Evolutionary conservation across 78 protist species (phyloP), one percentile per base, ranked within the genome.

Genomic region (Cyanophora paradoxa): DNA sequence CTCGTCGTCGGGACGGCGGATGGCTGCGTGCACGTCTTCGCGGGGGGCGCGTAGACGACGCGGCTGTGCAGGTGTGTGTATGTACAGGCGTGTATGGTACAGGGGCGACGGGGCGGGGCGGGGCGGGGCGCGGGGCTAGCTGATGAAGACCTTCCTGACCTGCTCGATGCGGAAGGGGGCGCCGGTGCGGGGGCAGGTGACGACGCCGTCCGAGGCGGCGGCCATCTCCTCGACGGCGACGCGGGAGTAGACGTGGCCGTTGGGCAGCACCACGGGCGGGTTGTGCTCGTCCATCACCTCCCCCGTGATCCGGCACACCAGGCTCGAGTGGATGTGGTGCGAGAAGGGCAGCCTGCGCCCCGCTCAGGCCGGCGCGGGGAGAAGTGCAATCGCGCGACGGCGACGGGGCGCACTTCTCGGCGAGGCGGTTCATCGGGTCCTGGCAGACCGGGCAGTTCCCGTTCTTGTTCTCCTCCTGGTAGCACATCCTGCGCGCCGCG

Each of bases 261-360:
- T 82, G 44, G 94, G 94, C 76, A 85, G 50, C 20, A 77, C 87
- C 84, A 86, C 52, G 16, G 94, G 91, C 57, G 83, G 86, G 57
- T 90, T 90, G 67, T 73, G 54, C 28, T 79, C 89, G 48, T 79
- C 75, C 89, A 90, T 90, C 1, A 75, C 31, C 63, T 74, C 77
- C 50, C 89, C 87, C n/a, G 88, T 50, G 16, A 86, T 76, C 37
- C 87, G 77, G 76, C 94, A 90, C 33, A 84, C 81, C 10, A 90
- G 48, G 39, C 69, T 39, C 33, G 89, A 83, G 69, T 83, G 4
- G 14, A 10, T 5, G 36, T 34, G 69, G 28, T 24, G 11, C 31
- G 30, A 8, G 33, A 3, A 7, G 11, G 79, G 79, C 39, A 75
- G n/a, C n/a, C n/a, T n/a, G n/a, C n/a, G n/a, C n/a, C n/a, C n/a